phyloP scores from a whole-genome alignment of 2,329 filamentous ascomycete genomes.

The Xylaria sp. region DNA sequence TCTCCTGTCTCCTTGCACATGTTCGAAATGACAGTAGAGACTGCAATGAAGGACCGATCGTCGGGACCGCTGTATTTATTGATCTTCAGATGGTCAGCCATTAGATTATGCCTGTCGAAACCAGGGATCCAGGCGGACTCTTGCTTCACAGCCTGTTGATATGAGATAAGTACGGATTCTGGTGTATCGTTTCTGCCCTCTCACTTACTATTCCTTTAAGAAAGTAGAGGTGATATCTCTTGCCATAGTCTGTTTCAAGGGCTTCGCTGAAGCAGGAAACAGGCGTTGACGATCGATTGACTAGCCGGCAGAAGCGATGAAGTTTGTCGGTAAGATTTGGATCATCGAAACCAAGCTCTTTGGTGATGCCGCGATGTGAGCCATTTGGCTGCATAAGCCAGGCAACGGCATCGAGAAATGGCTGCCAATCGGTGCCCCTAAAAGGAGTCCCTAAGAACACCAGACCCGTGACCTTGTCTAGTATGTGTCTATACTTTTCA shows the following conservation, averaged over 20 bases:
- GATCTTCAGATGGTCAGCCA: conserved; percentile 9
- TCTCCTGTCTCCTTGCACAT: conserved; percentile 2
- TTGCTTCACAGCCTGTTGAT: conserved; percentile 6
- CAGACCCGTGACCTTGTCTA: conserved; percentile 1
- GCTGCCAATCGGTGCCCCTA: conserved; percentile 7
- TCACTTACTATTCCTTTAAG: not conserved
- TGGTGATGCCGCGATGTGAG: conserved; percentile 7
- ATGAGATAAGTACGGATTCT: not conserved
- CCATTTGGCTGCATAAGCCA: not conserved
- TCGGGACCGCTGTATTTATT: conserved; percentile 7
- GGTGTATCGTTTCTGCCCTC: not conserved
- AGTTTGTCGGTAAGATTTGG: conserved; percentile 5
- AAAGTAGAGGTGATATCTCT: not conserved
- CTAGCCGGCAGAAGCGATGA: conserved; percentile 6
- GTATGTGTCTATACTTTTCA: not conserved
- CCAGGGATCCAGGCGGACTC: conserved; percentile 5
- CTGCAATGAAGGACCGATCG: conserved; percentile 2
- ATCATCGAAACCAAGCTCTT: not conserved
- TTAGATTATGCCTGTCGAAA: not conserved
- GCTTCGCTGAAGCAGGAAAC: conserved; percentile 6
- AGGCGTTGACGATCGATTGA: conserved; percentile 2
- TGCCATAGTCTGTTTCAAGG: conserved; percentile 7
- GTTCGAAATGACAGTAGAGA: conserved; percentile 1
- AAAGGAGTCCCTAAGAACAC: conserved; percentile 9
- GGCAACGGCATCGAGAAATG: not conserved